Base-by-base conservation (phyloP, 805 yeast genomes). In the Myxozyma neglecta region DNA sequence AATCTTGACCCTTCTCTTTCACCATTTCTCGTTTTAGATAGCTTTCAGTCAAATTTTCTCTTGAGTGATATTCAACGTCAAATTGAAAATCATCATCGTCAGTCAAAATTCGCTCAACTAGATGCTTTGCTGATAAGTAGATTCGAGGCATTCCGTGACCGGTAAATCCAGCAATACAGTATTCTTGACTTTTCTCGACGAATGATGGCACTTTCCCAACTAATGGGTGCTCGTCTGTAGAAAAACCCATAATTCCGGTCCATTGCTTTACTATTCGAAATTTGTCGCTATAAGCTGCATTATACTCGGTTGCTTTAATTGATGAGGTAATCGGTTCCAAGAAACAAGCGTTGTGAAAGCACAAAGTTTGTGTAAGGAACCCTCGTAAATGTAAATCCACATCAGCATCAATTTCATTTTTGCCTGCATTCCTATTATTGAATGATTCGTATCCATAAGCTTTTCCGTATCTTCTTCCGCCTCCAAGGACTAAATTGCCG, bases 131-230 rank as follows among this genome's bases (percentile, higher is more conserved):
- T 47, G 74, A 65, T 6, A 77, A 56, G 58, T 76, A 75, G 9
- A 79, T 77, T 45, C 83, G 71, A 39, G 83, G 82, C 83, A 81
- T 80, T 24, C 84, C 84, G 68, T 81, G 83, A 1, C 83, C 84
- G 47, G 78, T 76, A 69, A 79, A 81, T 0, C 84, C 84, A 3
- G 83, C 82, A 63, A 74, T 70, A n/a, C 77, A 70, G 60, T 68
- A 80, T n/a, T 74, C 71, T n/a, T 57, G 58, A 57, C 73, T 70
- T 37, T 72, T 71, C 3, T 65, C 69, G 24, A 70, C 32, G 24
- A 54, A 46, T 9, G 66, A 51, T 5, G 66, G 66, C 36, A 79
- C 59, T 56, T 76, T 78, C 24, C 84, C 84, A 18, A 80, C 80
- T 53, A 75, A 74, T 2, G 84, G 83, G 32, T 74, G 57, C 4